Evolutionary conservation across 805 yeast species (phyloP).

Genomic region (Teunomyces tritomae): DNA sequence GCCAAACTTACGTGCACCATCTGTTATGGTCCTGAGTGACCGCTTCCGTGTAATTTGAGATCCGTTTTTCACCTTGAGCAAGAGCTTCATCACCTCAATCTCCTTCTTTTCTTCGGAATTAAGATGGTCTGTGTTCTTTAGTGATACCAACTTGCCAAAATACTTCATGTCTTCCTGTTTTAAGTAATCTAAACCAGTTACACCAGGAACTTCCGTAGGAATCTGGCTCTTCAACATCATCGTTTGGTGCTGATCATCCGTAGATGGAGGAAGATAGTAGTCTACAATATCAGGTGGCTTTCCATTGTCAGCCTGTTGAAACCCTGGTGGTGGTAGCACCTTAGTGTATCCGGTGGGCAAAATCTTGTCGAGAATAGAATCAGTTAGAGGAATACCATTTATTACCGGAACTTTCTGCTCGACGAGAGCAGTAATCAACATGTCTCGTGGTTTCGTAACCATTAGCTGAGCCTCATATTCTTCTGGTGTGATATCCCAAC

Average conservation of each 20-base stretch:
- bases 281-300: constrained; percentile 38
- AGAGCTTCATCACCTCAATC: constrained; percentile 55
- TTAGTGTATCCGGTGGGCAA: constrained; percentile 54
- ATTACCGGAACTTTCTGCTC: constrained; percentile 24
- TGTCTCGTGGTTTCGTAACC: background rate
- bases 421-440: constrained; percentile 8
- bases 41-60: constrained; percentile 62
- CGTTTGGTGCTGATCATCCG: constrained; percentile 21
- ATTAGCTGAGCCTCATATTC: constrained; percentile 20
- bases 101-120: constrained; percentile 57
- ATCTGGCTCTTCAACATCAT: constrained; percentile 27
- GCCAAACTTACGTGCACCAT: constrained; percentile 62
- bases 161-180: constrained; percentile 69
- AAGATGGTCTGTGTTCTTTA: constrained; percentile 32
- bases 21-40: constrained; percentile 66
- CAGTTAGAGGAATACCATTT: constrained; percentile 38
- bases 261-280: constrained; percentile 54
- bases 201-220: constrained; percentile 60
- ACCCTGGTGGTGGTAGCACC: constrained; percentile 43
- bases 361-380: constrained; percentile 45
- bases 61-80: constrained; percentile 78
- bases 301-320: constrained; percentile 25
- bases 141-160: constrained; percentile 55
- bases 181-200: constrained; percentile 63
- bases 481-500: constrained; percentile 47